Conservation (phyloP, 2,329 filamentous ascomycete species). For the Sphaerostilbella broomeana region DNA sequence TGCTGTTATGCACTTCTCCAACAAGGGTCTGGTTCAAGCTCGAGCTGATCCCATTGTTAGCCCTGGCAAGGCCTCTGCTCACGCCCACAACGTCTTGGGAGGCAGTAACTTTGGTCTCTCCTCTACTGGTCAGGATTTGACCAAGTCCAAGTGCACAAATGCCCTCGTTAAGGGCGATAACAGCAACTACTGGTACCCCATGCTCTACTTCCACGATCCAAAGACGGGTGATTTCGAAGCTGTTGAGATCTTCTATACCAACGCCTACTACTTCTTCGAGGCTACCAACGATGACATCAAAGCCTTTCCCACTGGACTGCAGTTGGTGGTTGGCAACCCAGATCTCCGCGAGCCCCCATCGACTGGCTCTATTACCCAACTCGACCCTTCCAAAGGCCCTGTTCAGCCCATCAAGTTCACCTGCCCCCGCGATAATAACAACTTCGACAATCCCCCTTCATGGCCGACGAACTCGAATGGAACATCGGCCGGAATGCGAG, state of each 20-base stretch:
- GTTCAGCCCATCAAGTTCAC: constrained; percentile 53
- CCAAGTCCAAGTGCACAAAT: constrained; percentile 61
- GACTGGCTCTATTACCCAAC: constrained; percentile 42
- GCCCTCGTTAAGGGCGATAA: constrained; percentile 62
- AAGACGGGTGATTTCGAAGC: constrained; percentile 56
- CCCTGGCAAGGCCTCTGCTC: constrained; percentile 51
- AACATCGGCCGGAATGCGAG: constrained; percentile 46
- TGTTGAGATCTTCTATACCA: constrained; percentile 65
- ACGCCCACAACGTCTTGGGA: constrained; percentile 66
- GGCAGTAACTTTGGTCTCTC: constrained; percentile 60
- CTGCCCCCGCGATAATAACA: constrained; percentile 49
- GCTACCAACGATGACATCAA: constrained; percentile 57
- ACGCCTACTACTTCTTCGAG: constrained; percentile 71
- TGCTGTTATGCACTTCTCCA: constrained; percentile 66
- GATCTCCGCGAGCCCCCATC: constrained; percentile 50
- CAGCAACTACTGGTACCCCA: constrained; percentile 73
- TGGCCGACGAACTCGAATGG: constrained; percentile 52
- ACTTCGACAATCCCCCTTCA: constrained; percentile 38
- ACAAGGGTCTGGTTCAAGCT: constrained; percentile 55
- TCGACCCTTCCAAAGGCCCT: constrained; percentile 45
- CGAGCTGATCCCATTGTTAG: constrained; percentile 62
- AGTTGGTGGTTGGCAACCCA: constrained; percentile 63
- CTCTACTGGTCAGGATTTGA: constrained; percentile 54
- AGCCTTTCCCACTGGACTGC: constrained; percentile 64
- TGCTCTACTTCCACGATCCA: constrained; percentile 60